A percentile compares a stretch with the other conserved stretches of the same genome.
phyloP scores from a whole-genome alignment of 495 filamentous ascomycete species.

The Penicillium ucsense region DNA sequence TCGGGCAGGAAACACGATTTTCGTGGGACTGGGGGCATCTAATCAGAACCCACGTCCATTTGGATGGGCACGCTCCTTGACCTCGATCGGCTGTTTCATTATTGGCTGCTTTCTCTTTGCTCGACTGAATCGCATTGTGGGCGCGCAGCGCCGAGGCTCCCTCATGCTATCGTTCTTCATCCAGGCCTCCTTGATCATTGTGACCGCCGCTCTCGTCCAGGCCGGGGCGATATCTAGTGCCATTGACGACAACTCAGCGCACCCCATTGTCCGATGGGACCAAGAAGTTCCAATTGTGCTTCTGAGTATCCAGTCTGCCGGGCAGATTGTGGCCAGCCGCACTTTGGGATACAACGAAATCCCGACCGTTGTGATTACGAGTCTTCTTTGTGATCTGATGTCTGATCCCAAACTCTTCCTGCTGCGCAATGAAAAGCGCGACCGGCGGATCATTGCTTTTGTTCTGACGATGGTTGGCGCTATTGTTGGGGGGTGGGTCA shows the following conservation, averaged over 20 bases:
- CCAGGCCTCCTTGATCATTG: conserved; percentile 43
- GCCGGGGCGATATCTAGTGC: conserved; percentile 29
- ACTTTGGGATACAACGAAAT: conserved; percentile 57
- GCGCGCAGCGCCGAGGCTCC: conserved; percentile 32
- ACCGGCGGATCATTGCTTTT: conserved; percentile 47
- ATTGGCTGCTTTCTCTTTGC: conserved; percentile 40
- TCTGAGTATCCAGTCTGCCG: conserved; percentile 58
- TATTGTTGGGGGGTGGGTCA: conserved; percentile 55
- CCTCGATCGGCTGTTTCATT: conserved; percentile 44
- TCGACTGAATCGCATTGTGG: conserved; percentile 18
- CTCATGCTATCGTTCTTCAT: conserved; percentile 44
- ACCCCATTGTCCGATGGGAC: conserved; percentile 9
- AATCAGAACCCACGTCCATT: conserved; percentile 40
- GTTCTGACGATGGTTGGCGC: conserved; percentile 48
- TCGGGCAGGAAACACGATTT: conserved; percentile 47
- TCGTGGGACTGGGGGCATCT: conserved; percentile 50
- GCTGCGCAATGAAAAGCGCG: conserved; percentile 53
- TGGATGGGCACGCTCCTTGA: conserved; percentile 49
- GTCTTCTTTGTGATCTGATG: conserved; percentile 53
- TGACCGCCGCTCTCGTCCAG: conserved; percentile 46
- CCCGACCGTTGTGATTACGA: conserved; percentile 63
- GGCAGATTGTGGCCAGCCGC: conserved; percentile 56
- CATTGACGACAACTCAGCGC: conserved; percentile 3
- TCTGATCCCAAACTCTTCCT: conserved; percentile 46
- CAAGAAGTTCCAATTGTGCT: conserved; percentile 44